These are phyloP conservation scores for Xerocomus minutiporus DNA, from an alignment of 1,284 basidiomycete genomes.

Conservation along the genomic window DNA sequence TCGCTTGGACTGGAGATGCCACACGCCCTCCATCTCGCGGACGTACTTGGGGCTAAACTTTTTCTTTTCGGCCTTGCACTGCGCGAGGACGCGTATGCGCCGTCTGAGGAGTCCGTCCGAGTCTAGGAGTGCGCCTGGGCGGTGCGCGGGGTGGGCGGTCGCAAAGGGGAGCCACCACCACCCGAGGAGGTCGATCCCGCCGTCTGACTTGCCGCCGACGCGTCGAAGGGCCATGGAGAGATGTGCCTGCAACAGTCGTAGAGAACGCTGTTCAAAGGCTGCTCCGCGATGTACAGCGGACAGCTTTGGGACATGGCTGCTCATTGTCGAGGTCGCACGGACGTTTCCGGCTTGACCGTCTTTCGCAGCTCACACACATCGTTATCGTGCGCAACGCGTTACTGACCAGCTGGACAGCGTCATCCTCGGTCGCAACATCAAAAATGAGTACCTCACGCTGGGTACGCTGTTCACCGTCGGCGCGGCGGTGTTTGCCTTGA, in stretches of 20 bases:
- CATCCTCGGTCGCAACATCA: constrained; percentile 33
- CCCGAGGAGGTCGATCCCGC: constrained; percentile 84
- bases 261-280: constrained; percentile 72
- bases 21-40: constrained; percentile 84
- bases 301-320: no score
- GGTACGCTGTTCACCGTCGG: no score
- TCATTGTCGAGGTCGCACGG: no score
- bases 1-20: constrained; percentile 34
- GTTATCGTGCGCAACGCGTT: no score
- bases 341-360: no score
- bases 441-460: no score
- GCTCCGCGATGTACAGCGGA: constrained; percentile 39
- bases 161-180: constrained; percentile 83
- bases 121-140: constrained; percentile 8
- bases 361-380: background rate
- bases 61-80: constrained; percentile 87
- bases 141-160: background rate
- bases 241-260: constrained; percentile 53
- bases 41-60: constrained; percentile 72
- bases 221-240: constrained; percentile 76
- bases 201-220: constrained; percentile 80
- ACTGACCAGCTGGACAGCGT: constrained; percentile 39
- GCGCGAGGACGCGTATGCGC: constrained; percentile 73
- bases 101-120: constrained; percentile 26
- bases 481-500: no score